These are phyloP conservation scores for Monilinia fructigena DNA, from an alignment of 2,329 filamentous ascomycete species.

Conservation along the genomic window DNA sequence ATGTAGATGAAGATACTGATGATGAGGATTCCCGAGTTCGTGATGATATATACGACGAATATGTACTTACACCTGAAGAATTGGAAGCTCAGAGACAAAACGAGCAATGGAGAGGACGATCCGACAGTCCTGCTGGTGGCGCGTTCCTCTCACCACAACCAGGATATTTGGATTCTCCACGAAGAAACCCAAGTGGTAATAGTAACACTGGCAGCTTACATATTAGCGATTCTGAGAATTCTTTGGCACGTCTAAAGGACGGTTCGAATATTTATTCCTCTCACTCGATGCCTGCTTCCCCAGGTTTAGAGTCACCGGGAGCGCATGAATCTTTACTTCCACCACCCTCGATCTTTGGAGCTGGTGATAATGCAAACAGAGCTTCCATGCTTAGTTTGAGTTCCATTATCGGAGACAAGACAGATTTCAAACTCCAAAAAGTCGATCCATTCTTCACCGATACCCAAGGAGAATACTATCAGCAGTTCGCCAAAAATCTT, in stretches of 20 bases:
- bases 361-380: constrained; percentile 15
- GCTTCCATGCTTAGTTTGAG: constrained; percentile 48
- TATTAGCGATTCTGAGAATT: constrained; percentile 22
- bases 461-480: constrained; percentile 59
- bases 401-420: constrained; percentile 57
- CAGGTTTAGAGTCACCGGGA: constrained; percentile 18
- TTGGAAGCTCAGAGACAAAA: constrained; percentile 16
- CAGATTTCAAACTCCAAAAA: constrained; percentile 62
- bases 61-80: constrained; percentile 22
- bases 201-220: constrained; percentile 17
- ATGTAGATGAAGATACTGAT: constrained; percentile 21
- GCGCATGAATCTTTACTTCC: constrained; percentile 25
- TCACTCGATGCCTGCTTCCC: constrained; percentile 19
- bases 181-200: constrained; percentile 5
- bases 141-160: constrained; percentile 17
- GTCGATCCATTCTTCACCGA: constrained; percentile 68
- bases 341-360: constrained; percentile 21
- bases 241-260: constrained; percentile 19
- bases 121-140: constrained; percentile 12
- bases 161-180: constrained; percentile 19
- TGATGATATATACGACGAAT: constrained; percentile 24
- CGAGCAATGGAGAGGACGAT: constrained; percentile 15
- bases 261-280: constrained; percentile 15
- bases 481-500: constrained; percentile 56
- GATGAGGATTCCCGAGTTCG: constrained; percentile 15